phyloP scores from a whole-genome alignment of 768 basidiomycete genomes.

The Mycena metata region DNA sequence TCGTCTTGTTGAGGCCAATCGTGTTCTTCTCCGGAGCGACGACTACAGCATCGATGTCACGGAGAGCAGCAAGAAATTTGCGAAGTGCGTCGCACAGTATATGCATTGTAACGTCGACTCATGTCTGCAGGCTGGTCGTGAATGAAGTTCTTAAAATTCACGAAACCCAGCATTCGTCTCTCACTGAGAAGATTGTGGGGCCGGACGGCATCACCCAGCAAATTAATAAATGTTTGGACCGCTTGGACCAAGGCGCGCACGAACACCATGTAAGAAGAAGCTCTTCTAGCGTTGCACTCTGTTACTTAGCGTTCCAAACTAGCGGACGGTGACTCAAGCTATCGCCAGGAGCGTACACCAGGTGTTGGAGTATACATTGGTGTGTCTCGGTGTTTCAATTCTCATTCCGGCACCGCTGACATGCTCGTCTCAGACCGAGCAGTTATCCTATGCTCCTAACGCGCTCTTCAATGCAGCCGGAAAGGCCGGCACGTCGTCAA shows the following conservation, averaged over 20 bases:
- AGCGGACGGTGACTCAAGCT: not conserved
- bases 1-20: constrained; percentile 13
- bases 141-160: not conserved
- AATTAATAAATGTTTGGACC: constrained; percentile 6
- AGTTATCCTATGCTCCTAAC: constrained; percentile 11
- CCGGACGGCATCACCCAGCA: constrained; percentile 2
- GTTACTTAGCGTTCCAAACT: not conserved
- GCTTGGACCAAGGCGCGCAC: constrained; percentile 3
- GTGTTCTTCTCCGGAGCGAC: constrained; percentile 2
- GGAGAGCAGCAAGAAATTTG: constrained; percentile 6
- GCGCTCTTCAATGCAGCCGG: constrained; percentile 7
- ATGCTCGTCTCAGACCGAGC: not conserved
- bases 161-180: not conserved
- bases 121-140: not conserved
- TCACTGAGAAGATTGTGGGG: not conserved
- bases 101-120: not conserved
- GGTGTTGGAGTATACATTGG: constrained; percentile 7
- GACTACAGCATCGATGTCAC: not conserved
- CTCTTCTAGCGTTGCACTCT: not conserved
- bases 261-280: not conserved
- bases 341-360: not conserved
- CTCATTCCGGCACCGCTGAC: not conserved
- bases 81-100: not conserved
- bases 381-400: not conserved
- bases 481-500: constrained; percentile 7